Evolutionary conservation across 2,329 filamentous ascomycete genomes (phyloP).

Genomic region (Metarhizium rileyi): DNA sequence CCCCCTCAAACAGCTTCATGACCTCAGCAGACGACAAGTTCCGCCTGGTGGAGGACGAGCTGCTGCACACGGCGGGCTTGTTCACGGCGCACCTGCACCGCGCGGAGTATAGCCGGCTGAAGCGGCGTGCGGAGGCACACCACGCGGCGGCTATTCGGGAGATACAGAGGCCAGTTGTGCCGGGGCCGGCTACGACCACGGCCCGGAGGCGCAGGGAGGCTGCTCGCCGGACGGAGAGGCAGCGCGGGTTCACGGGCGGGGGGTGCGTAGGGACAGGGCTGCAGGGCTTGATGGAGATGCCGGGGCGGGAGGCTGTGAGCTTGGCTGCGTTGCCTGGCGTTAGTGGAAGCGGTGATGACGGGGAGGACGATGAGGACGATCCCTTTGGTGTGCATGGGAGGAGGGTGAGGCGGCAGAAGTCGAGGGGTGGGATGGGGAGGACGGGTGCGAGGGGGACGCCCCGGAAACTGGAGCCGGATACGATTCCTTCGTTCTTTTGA

Average conservation of each 20-base stretch:
- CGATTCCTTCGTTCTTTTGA: constrained; percentile 29
- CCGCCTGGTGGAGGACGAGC: constrained; percentile 79
- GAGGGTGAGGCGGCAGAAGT: constrained; percentile 20
- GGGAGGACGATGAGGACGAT: constrained; percentile 16
- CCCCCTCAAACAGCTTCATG: constrained; percentile 44
- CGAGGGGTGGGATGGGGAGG: constrained; percentile 19
- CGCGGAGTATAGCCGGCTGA: constrained; percentile 65
- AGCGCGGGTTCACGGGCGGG: constrained; percentile 13
- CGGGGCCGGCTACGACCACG: constrained; percentile 18
- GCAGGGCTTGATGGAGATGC: constrained; percentile 32
- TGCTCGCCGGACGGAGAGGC: constrained; percentile 14
- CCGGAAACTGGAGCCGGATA: constrained; percentile 16
- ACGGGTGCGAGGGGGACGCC: constrained; percentile 7
- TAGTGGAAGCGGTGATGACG: not conserved
- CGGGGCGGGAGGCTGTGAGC: constrained; percentile 18
- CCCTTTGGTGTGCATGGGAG: constrained; percentile 25
- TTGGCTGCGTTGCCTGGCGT: not conserved
- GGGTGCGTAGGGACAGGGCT: constrained; percentile 24
- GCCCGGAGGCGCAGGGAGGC: constrained; percentile 14
- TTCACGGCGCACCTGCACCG: constrained; percentile 70
- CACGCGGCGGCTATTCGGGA: constrained; percentile 42
- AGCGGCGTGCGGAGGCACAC: constrained; percentile 42
- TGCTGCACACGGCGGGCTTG: constrained; percentile 53
- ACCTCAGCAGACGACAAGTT: constrained; percentile 60
- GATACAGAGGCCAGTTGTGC: constrained; percentile 43